Base-by-base conservation (phyloP, 495 filamentous ascomycete species). In the Aspergillus ostianus region DNA sequence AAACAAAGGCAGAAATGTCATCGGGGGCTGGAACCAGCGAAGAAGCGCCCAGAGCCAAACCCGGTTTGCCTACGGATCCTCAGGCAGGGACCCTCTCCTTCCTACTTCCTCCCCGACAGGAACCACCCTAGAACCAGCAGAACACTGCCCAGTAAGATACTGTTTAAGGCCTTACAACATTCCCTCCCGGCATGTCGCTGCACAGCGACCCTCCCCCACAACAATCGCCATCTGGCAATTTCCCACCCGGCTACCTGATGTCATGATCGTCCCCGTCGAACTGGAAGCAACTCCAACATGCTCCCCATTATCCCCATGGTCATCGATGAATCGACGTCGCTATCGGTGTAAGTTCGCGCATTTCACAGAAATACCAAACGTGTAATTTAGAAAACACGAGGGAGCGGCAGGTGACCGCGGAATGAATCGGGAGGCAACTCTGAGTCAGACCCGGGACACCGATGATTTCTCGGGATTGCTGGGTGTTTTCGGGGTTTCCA, bases 371-470 rank as follows among this genome's bases (percentile, higher is more conserved):
- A 46, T 47, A 53, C 49, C 4, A 10, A 8, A 3, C 7, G n/a
- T 10, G 51, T 59, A 48, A 53, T 52, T 29, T 47, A 21, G 26
- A 20, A 20, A 21, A 50, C 2, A 47, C 48, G 57, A 53, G 47
- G 44, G 4, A 18, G 17, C 2, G 48, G 60, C 71, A 72, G 69
- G 65, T 73, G 71, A 73, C 64, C 18, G 68, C 71, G 71, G 71
- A 57, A 61, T 45, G 60, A 67, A 59, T 56, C 71, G 71, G 71
- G 62, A 54, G 59, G 59, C 20, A 32, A 12, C 3, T 36, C 54
- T 48, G 55, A 53, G 47, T 44, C 45, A 54, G 9, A 26, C 30
- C 29, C n/a, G 29, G 32, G 6, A 36, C 51, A 7, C 23, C 51
- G 51, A 54, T 32, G 30, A 54, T 2, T 10, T 48, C 4, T n/a